These are phyloP conservation scores for Lathyrus sativus DNA, from an alignment of 306 rosid genomes.

Conservation along the genomic window DNA sequence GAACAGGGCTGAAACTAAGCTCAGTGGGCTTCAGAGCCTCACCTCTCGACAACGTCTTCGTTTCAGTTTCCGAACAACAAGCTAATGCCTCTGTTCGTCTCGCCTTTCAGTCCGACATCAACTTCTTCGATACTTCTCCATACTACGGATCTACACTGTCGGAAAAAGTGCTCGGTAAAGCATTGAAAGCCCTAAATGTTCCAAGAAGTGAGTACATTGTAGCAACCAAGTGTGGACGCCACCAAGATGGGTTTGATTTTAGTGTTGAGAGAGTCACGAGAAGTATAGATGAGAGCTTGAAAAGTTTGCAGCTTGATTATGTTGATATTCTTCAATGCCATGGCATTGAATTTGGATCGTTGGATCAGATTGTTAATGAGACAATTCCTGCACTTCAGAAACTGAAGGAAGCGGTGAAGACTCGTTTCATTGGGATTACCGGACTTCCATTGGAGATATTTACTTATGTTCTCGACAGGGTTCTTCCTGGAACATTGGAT, in stretches of 20 bases:
- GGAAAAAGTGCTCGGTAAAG: conserved; percentile 78
- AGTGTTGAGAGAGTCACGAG: conserved; percentile 80
- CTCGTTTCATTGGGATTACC: conserved; percentile 80
- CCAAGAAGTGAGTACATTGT: conserved; percentile 76
- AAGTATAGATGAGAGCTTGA: conserved; percentile 92
- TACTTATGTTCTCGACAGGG: conserved; percentile 81
- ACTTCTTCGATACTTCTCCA: conserved; percentile 94
- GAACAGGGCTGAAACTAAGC: conserved; percentile 84
- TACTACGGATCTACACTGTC: conserved; percentile 85
- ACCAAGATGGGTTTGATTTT: conserved; percentile 81
- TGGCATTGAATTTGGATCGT: conserved; percentile 85
- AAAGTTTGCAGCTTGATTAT: conserved; percentile 80
- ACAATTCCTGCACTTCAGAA: conserved; percentile 85
- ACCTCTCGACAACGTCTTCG: conserved; percentile 89
- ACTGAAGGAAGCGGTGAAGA: conserved; percentile 80
- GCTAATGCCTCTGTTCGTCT: conserved; percentile 74
- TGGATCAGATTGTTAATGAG: conserved; percentile 83
- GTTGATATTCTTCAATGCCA: conserved; percentile 94
- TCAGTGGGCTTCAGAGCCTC: conserved; percentile 88
- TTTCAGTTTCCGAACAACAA: conserved; percentile 63
- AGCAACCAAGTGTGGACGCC: conserved; percentile 88
- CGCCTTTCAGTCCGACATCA: conserved; percentile 79
- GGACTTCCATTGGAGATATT: conserved; percentile 81
- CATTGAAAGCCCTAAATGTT: conserved; percentile 70
- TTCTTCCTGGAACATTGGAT: conserved; percentile 77